Percentiles rank a stretch among this genome's conserved stretches.
Evolutionary conservation across 2,329 filamentous ascomycete species (phyloP).

Genomic region (Clarireedia hainanense): DNA sequence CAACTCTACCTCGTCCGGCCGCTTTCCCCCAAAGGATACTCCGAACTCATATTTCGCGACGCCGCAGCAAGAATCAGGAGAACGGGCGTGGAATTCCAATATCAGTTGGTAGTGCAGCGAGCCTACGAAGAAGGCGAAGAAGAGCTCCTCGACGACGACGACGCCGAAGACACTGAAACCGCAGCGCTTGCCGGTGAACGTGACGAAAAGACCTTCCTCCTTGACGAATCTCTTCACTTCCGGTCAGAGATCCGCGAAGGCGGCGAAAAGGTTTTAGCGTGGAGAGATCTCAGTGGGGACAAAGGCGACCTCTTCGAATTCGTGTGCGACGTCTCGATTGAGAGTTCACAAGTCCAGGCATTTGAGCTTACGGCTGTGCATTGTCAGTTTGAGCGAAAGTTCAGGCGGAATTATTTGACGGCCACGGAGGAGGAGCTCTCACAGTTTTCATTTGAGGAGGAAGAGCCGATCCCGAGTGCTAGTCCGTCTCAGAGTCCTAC

Average conservation of each 20-base stretch:
- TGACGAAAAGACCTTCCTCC: constrained; percentile 93
- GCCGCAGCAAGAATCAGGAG: constrained; percentile 83
- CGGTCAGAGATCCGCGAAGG: constrained; percentile 73
- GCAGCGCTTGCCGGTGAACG: constrained; percentile 72
- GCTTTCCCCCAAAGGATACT: constrained; percentile 92
- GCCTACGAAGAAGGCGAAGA: constrained; percentile 98
- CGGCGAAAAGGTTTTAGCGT: constrained; percentile 81
- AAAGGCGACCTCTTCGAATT: constrained; percentile 95
- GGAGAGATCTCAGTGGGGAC: constrained; percentile 92
- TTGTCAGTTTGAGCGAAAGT: constrained; percentile 98
- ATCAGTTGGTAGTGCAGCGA: constrained; percentile 91
- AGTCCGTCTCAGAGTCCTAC: constrained; percentile 51
- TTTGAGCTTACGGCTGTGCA: constrained; percentile 80
- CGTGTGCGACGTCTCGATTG: constrained; percentile 73
- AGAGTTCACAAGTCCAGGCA: constrained; percentile 62
- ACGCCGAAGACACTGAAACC: constrained; percentile 65
- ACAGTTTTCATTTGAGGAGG: constrained; percentile 71
- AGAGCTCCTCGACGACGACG: constrained; percentile 82
- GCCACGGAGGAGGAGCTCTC: constrained; percentile 75
- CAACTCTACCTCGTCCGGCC: constrained; percentile 96
- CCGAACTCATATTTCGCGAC: constrained; percentile 98
- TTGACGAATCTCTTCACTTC: constrained; percentile 88
- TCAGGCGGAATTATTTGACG: constrained; percentile 68
- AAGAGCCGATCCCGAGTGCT: constrained; percentile 55
- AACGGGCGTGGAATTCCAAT: constrained; percentile 92